phyloP scores from a whole-genome alignment of 306 rosid species.

The Quercus berberidifolia region DNA sequence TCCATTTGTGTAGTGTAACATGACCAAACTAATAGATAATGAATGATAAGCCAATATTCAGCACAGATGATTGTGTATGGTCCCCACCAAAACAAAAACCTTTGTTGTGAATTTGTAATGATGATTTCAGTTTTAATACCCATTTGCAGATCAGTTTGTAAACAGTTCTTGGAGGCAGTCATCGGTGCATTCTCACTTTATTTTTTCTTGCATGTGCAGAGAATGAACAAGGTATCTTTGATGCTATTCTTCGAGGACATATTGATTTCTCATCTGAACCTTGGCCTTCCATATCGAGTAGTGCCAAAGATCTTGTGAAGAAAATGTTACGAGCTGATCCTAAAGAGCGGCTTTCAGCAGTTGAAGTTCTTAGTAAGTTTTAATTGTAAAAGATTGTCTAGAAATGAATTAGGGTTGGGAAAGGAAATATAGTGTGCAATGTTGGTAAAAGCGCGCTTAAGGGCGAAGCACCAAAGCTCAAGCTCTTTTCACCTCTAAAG shows the following conservation, averaged over 20 bases:
- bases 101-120: too few relatives aligned
- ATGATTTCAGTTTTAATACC: neutral
- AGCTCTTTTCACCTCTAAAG: too few relatives aligned
- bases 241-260: conserved; percentile 83
- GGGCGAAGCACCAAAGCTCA: too few relatives aligned
- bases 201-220: conserved; percentile 50
- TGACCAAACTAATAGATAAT: neutral
- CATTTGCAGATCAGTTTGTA: neutral
- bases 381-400: neutral
- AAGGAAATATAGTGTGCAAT: neutral
- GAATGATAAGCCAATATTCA: neutral
- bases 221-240: conserved; percentile 86
- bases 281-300: conserved; percentile 89
- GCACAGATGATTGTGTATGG: neutral
- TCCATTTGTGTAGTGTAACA: neutral
- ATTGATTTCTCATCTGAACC: conserved; percentile 84
- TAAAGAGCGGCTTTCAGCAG: conserved; percentile 74
- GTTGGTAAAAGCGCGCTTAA: too few relatives aligned
- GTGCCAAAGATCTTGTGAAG: conserved; percentile 89
- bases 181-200: conserved; percentile 15
- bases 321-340: conserved; percentile 74
- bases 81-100: too few relatives aligned
- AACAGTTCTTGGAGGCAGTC: neutral
- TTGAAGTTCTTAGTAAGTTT: conserved; percentile 82
- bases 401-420: neutral